Evolutionary conservation across 2,329 filamentous ascomycete species (phyloP), one percentile per base, ranked within the genome.

Genomic region (Pseudogymnoascus sp.): DNA sequence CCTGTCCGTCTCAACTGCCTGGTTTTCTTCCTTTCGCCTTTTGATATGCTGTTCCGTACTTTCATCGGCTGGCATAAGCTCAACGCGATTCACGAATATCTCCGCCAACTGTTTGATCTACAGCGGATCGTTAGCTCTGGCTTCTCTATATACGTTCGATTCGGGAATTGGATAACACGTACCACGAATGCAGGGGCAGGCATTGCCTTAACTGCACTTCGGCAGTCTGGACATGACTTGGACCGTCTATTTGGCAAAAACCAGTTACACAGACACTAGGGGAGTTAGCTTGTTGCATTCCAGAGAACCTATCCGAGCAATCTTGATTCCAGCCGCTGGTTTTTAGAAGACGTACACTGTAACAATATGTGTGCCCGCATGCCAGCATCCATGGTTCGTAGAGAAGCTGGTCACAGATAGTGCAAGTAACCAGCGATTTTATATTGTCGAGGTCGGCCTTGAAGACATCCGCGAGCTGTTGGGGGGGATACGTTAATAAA

Each of bases 311-410:
- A 19, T 57, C 11, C 50, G 9, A 8, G n/a, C 50, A 33, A 21
- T 13, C 4, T 57, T 33, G n/a, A 19, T 33, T 3, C 1, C 1
- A 57, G 19, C 1, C 6, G 8, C 10, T 21, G n/a, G 19, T 31
- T 7, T 61, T 31, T 9, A 13, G 17, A 57, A 50, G 8, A 75
- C 81, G 73, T 67, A 85, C 83, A 50, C 82, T 84, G 71, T 90
- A 90, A 76, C 87, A 90, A 74, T 88, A 89, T 6, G 87, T 89
- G 72, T 90, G 87, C 3, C 87, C 87, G 69, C 87, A 90, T 6
- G 79, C 79, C 62, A 89, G 79, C 17, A 84, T 87, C 74, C 85
- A 90, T 1, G 87, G 87, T 73, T 89, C 86, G 74, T 88, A 89
- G 60, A 89, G 79, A 60, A 87, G 80, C 63, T 83, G 81, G 68